Conservation (phyloP, 345 rosid species). For the Adansonia digitata region DNA sequence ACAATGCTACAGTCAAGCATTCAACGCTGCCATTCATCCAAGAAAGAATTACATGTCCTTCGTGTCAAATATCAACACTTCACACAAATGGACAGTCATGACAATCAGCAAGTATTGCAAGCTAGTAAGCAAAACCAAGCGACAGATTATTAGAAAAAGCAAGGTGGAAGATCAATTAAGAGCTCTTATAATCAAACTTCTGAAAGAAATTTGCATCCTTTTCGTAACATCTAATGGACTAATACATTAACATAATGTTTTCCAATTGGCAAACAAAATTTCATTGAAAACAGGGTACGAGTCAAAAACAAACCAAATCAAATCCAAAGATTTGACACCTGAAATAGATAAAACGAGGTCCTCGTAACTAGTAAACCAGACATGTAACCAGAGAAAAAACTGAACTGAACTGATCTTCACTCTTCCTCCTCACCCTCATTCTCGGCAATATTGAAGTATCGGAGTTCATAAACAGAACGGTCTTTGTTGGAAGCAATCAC, state of each 20-base stretch:
- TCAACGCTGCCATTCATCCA: background rate
- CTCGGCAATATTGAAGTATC: conserved; percentile 66
- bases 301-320: conserved; percentile 9
- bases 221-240: too few species aligned
- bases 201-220: background rate
- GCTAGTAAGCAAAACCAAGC: background rate
- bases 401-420: conserved; percentile 28
- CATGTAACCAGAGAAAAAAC: background rate
- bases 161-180: background rate
- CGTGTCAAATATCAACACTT: too few species aligned
- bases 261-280: conserved; percentile 16
- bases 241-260: background rate
- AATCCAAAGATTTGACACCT: background rate
- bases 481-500: conserved; percentile 63
- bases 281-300: background rate
- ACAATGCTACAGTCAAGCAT: background rate
- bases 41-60: background rate
- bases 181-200: background rate
- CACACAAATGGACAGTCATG: too few species aligned
- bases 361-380: conserved; percentile 6
- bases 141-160: background rate
- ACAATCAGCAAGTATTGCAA: background rate
- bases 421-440: conserved; percentile 72
- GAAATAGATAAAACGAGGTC: conserved; percentile 2
- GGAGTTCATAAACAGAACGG: conserved; percentile 43